Base-by-base conservation (phyloP, 2,329 filamentous ascomycete genomes). In the Paecilomyces sp. region DNA sequence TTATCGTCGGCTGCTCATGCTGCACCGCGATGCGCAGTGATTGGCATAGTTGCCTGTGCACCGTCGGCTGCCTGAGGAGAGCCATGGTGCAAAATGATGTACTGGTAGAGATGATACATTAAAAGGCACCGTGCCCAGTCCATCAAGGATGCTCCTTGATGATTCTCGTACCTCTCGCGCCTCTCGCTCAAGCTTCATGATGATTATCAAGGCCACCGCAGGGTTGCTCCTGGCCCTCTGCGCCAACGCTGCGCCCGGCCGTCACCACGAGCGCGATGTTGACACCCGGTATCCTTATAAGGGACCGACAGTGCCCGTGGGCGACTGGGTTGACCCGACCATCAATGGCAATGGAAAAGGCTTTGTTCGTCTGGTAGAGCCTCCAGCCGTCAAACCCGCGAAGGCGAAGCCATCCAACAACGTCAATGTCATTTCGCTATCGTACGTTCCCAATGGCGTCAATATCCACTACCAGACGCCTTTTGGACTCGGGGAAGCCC, bases 381-480 rank as follows among this genome's bases (percentile, higher is more conserved):
- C 77, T 47, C 80, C 80, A 9, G 81, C 80, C 2, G 80, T 83
- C 18, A 77, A 72, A 62, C 80, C 81, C 3, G 70, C 69, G 28
- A 70, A 66, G 6, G 61, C 63, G 9, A 76, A 79, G 54, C 77
- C 80, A 6, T 78, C 71, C 50, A 83, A 83, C 71, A 83, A 83
- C 57, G 67, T 83, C 67, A 83, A 83, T 62, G 80, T 83, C 41
- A 80, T 83, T 59, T 76, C 76, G 3, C 63, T 81, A 59, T 73
- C 80, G 0, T 83, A 81, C 61, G 61, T 81, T 2, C 79, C 79
- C 0, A 67, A 72, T 56, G 81, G 80, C 34, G 78, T 83, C 66
- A 81, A 80, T 65, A 75, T 83, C 58, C 80, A 83, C 68, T 83
- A 76, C 66, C 81, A 83, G 69, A 83, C 81, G 0, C 79, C 81